Evolutionary conservation across 179 eudicot genomes (phyloP), one percentile per base, ranked within the genome.

Genomic region (Vitellaria paradoxa): DNA sequence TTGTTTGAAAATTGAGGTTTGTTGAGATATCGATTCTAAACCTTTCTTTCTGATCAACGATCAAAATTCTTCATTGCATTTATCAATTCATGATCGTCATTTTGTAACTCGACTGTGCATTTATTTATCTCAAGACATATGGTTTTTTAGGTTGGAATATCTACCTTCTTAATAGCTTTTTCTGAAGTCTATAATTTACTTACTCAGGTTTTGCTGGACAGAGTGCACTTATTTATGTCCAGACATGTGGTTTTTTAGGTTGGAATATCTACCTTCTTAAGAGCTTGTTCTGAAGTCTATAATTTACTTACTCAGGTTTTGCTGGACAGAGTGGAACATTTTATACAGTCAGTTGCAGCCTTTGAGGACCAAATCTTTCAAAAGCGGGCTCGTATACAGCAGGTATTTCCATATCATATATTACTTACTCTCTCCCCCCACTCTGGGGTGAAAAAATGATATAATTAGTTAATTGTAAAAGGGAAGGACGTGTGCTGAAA

Each of bases 321-420:
- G 77, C 81, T 94, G 82, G 97, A 96, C 73, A 90, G 87, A 82
- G 97, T 96, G 76, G 99, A 96, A 80, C 89, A 89, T 79, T 96
- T 93, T 86, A 89, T 94, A 83, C 97, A 96, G 84, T 88, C 94
- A 72, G 97, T 92, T 83, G 90, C 97, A 20, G 86, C 89, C 76
- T 79, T 91, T 82, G 99, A 96, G 88, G 98, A 92, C 47, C 96
- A 93, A 81, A 94, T 96, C 72, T 96, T 96, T 81, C 91, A 88
- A 85, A 96, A 96, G 85, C 88, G 98, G 73, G 86, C 91, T 67
- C 98, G 97, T 68, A 73, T 92, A 82, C 92, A 91, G 76, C 93
- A 93, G 99, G 99, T 96, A 61, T 57, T 79, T 63, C 80, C 64
- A 50, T 42, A 7, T 56, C 60, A 71, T 59, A 6, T 23, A 47